A percentile compares a stretch with the other conserved stretches of the same genome.
Conservation (phyloP, 139 green algal genomes). For the Tetradesmus lagerheimii region DNA sequence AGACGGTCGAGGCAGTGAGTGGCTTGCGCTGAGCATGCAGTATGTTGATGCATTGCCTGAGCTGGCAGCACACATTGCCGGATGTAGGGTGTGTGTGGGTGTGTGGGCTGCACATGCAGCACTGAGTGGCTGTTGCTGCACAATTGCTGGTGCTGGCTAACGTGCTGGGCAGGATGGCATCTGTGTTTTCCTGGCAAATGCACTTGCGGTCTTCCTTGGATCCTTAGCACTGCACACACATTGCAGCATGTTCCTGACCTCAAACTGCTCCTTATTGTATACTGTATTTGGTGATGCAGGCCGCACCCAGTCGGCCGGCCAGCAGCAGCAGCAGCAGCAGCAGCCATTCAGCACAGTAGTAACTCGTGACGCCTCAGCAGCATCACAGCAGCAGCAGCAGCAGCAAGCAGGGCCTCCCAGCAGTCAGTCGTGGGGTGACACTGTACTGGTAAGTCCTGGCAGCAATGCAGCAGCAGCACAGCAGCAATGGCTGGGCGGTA, state of each 20-base stretch:
- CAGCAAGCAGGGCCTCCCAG: conserved; percentile 3
- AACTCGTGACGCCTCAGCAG: background rate
- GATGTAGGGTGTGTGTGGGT: no score
- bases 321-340: conserved; percentile 30
- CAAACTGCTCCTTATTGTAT: background rate
- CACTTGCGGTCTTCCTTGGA: no score
- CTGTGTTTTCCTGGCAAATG: no score
- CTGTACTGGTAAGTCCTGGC: conserved; percentile 21
- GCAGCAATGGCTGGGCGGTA: background rate
- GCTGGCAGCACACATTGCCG: background rate
- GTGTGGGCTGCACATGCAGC: no score
- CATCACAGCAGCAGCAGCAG: conserved; percentile 3
- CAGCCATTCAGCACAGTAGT: background rate
- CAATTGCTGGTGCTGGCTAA: no score
- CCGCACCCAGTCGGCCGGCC: background rate
- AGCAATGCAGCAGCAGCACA: conserved; percentile 23
- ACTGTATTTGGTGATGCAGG: background rate
- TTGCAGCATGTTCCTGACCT: background rate
- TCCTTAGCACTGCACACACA: background rate
- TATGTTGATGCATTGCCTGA: background rate
- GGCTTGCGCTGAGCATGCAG: background rate
- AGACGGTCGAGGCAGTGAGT: background rate
- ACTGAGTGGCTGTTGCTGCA: background rate
- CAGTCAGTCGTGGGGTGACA: conserved; percentile 24
- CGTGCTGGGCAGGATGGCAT: no score